Conservation (phyloP, 768 basidiomycete genomes). For the Tylopilus subfusipes region DNA sequence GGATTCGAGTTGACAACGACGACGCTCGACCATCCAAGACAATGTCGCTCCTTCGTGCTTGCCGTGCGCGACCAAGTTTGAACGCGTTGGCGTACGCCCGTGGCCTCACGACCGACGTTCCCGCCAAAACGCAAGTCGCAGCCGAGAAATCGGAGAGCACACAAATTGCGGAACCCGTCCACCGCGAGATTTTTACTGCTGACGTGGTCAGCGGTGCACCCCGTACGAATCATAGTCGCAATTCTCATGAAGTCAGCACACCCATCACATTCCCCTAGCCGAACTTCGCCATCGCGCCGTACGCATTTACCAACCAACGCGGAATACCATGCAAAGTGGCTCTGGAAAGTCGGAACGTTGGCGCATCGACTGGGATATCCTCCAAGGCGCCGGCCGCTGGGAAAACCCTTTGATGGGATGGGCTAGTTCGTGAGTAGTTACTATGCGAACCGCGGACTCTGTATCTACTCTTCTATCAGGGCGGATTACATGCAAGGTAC, state of each 20-base stretch:
- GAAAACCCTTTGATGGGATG: slow-evolving; percentile 98
- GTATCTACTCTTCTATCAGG: slow-evolving; percentile 35
- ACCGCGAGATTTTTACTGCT: slow-evolving; percentile 65
- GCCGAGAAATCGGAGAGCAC: slow-evolving; percentile 25
- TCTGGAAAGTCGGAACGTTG: slow-evolving; percentile 81
- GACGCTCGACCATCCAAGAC: not conserved
- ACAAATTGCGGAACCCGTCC: slow-evolving; percentile 44
- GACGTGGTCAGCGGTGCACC: slow-evolving; percentile 87
- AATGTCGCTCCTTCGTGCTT: slow-evolving; percentile 58
- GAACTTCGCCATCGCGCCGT: slow-evolving; percentile 86
- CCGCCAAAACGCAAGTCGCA: slow-evolving; percentile 21
- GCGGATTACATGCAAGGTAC: slow-evolving; percentile 97
- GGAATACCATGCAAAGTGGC: slow-evolving; percentile 95
- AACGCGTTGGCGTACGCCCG: slow-evolving; percentile 14
- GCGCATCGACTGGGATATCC: slow-evolving; percentile 91
- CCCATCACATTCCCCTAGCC: slow-evolving; percentile 38
- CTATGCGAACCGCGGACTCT: not conserved
- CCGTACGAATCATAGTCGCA: slow-evolving; percentile 41
- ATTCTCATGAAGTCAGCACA: not conserved
- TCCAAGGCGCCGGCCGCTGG: slow-evolving; percentile 91
- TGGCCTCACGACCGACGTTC: slow-evolving; percentile 18
- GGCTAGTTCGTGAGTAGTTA: slow-evolving; percentile 79
- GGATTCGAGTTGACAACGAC: not conserved
- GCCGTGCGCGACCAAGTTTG: slow-evolving; percentile 29
- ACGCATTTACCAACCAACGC: slow-evolving; percentile 88